Conservation (phyloP, 2,329 filamentous ascomycete species). For the Teratosphaeria epicoccoides region DNA sequence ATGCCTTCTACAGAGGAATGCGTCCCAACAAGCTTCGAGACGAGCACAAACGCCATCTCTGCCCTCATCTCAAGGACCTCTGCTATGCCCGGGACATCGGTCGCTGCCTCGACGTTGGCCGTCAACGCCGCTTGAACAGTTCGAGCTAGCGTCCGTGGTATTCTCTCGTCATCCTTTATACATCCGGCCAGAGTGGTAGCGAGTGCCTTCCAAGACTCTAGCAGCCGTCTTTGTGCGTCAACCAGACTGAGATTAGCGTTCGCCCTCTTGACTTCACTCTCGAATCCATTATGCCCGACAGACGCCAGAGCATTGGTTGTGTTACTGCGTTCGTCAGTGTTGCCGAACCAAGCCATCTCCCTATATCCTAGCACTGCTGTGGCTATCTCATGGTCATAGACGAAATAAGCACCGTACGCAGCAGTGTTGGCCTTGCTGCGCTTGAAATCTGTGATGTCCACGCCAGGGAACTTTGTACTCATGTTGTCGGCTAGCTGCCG, state of each 20-base stretch:
- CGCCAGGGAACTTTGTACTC: conserved; percentile 61
- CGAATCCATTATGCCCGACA: conserved; percentile 49
- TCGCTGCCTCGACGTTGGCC: conserved; percentile 61
- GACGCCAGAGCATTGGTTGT: neutral
- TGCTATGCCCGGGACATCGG: conserved; percentile 72
- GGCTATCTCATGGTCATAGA: conserved; percentile 70
- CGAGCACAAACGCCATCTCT: conserved; percentile 69
- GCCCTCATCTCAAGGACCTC: conserved; percentile 65
- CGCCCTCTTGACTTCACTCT: conserved; percentile 70
- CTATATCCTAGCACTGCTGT: conserved; percentile 66
- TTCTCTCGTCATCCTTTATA: conserved; percentile 41
- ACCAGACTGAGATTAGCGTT: conserved; percentile 88
- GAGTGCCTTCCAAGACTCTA: conserved; percentile 82
- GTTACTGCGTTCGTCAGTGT: conserved; percentile 34
- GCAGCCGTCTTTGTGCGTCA: conserved; percentile 77
- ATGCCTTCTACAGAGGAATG: conserved; percentile 42
- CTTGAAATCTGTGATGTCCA: conserved; percentile 69
- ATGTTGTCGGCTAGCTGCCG: conserved; percentile 79
- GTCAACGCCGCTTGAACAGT: conserved; percentile 68
- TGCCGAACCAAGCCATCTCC: conserved; percentile 53
- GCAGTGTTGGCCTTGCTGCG: conserved; percentile 47
- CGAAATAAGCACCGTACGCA: conserved; percentile 62
- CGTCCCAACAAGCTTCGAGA: conserved; percentile 61
- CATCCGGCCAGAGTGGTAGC: conserved; percentile 69
- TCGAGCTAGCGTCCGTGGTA: conserved; percentile 60